Evolutionary conservation across 257 asterid species (phyloP), one percentile per base, ranked within the genome.

Genomic region (Scutellaria galericulata): DNA sequence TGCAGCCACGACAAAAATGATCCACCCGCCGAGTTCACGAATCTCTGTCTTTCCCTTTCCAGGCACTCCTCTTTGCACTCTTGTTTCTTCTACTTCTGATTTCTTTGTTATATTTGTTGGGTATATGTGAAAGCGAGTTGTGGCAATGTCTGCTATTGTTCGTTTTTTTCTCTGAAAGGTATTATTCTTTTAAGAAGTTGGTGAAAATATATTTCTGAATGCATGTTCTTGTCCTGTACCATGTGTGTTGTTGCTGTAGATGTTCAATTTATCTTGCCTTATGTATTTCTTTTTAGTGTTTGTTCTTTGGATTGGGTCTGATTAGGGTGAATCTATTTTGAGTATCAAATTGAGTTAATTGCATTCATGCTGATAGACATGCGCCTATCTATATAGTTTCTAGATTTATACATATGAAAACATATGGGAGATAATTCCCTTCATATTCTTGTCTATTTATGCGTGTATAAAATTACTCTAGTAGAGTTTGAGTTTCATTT

Each of bases 21-120:
- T 39, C 5, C 44, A 31, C 37, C 37, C 44, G 50, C n/a, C 10
- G 89, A 87, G 76, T 84, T 85, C 67, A 48, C 41, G 31, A 80
- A 83, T 48, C 92, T 88, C 46, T 88, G 96, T 70, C 86, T 83
- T 54, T 84, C 93, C 5, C 91, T 92, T 31, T 77, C 97, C 41
- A 86, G 96, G 97, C 76, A 78, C 48, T 56, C 51, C 61, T 61
- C 50, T 70, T 35, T 35, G 9, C 46, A 1, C 1, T 11, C 20
- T 6, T 66, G 9, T 7, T 5, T 31, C 7, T 45, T 63, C 10
- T 53, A 5, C 60, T 60, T 35, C 31, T 41, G 31, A 13, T 57
- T 79, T 70, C 2, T 35, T 44, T 15, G 46, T 27, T 75, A 4
- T 15, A 18, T 70, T 12, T 54, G 6, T 8, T 9, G 11, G 13